A percentile compares a stretch with the other conserved stretches of the same genome.
Evolutionary conservation across 2,329 filamentous ascomycete genomes (phyloP).

Genomic region (Xylariaceae sp.): DNA sequence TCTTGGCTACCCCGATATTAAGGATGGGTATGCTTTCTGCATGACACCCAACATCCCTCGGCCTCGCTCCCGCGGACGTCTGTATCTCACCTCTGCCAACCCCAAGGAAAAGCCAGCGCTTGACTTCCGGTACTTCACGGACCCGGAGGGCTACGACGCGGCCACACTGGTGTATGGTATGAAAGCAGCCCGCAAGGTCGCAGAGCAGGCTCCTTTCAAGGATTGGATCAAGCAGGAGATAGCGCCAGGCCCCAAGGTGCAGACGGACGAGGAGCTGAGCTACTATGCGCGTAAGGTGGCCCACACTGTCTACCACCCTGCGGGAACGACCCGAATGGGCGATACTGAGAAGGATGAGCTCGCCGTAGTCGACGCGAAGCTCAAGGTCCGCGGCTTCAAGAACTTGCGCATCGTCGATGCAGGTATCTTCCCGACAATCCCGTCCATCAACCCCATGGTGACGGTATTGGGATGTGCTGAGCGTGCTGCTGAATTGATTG

Average conservation of each 20-base stretch:
- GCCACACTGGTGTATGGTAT: slow-evolving; percentile 77
- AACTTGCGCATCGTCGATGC: slow-evolving; percentile 80
- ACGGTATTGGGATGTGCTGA: slow-evolving; percentile 83
- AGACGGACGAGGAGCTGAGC: slow-evolving; percentile 75
- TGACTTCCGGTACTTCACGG: slow-evolving; percentile 88
- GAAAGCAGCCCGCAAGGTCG: slow-evolving; percentile 73
- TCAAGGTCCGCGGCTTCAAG: slow-evolving; percentile 71
- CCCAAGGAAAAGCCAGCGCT: slow-evolving; percentile 76
- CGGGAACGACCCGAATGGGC: slow-evolving; percentile 89
- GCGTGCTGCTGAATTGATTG: slow-evolving; percentile 79
- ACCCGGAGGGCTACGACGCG: slow-evolving; percentile 80
- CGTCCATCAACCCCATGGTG: slow-evolving; percentile 85
- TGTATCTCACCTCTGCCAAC: slow-evolving; percentile 75
- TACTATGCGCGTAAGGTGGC: slow-evolving; percentile 79
- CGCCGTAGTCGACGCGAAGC: slow-evolving; percentile 75
- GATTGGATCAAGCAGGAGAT: slow-evolving; percentile 81
- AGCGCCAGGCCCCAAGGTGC: slow-evolving; percentile 69
- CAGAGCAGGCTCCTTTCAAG: slow-evolving; percentile 72
- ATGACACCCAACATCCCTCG: slow-evolving; percentile 91
- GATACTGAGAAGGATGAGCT: slow-evolving; percentile 64
- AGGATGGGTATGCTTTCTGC: slow-evolving; percentile 81
- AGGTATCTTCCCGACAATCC: slow-evolving; percentile 84
- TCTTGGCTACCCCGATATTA: slow-evolving; percentile 63
- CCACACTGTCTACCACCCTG: slow-evolving; percentile 88
- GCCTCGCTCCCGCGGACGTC: slow-evolving; percentile 71